A percentile compares a stretch with the other conserved stretches of the same genome.
phyloP scores from a whole-genome alignment of 2,329 filamentous ascomycete species.

The Bipolaris bicolor region DNA sequence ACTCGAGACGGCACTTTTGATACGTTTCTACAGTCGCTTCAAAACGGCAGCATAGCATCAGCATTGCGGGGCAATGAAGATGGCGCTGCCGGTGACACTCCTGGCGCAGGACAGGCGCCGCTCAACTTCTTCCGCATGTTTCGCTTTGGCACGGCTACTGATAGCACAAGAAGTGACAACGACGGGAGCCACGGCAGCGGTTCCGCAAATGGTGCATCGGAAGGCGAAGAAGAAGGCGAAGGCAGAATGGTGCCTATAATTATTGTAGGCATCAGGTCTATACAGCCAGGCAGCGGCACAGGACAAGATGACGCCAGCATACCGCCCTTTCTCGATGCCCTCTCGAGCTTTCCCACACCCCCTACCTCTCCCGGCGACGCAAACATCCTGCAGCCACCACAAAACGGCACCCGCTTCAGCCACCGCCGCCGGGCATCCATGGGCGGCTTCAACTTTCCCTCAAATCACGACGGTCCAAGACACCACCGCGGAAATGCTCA shows the following conservation, averaged over 20 bases:
- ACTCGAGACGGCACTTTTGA: slow-evolving; percentile 68
- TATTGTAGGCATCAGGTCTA: slow-evolving; percentile 71
- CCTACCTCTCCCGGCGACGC: slow-evolving; percentile 56
- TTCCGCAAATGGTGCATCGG: slow-evolving; percentile 24
- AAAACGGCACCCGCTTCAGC: slow-evolving; percentile 61
- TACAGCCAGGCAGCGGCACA: slow-evolving; percentile 60
- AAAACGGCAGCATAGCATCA: slow-evolving; percentile 65
- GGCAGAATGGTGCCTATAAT: slow-evolving; percentile 71
- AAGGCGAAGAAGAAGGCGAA: slow-evolving; percentile 50
- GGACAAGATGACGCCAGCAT: slow-evolving; percentile 52
- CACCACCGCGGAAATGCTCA: slow-evolving; percentile 54
- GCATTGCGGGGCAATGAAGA: slow-evolving; percentile 55
- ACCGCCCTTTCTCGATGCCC: slow-evolving; percentile 58
- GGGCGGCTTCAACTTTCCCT: slow-evolving; percentile 58
- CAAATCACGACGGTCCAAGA: slow-evolving; percentile 60
- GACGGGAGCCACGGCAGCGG: slow-evolving; percentile 32
- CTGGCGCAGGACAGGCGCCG: slow-evolving; percentile 56
- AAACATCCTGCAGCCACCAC: slow-evolving; percentile 59
- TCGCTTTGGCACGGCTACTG: slow-evolving; percentile 63
- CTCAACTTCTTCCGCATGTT: slow-evolving; percentile 74
- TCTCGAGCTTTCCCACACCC: slow-evolving; percentile 57
- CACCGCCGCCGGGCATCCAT: slow-evolving; percentile 61
- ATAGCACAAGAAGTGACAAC: slow-evolving; percentile 17
- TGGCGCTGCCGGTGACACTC: slow-evolving; percentile 47
- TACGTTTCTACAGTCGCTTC: slow-evolving; percentile 66